Base-by-base conservation (phyloP, 768 basidiomycete species). In the Zangia roseola region DNA sequence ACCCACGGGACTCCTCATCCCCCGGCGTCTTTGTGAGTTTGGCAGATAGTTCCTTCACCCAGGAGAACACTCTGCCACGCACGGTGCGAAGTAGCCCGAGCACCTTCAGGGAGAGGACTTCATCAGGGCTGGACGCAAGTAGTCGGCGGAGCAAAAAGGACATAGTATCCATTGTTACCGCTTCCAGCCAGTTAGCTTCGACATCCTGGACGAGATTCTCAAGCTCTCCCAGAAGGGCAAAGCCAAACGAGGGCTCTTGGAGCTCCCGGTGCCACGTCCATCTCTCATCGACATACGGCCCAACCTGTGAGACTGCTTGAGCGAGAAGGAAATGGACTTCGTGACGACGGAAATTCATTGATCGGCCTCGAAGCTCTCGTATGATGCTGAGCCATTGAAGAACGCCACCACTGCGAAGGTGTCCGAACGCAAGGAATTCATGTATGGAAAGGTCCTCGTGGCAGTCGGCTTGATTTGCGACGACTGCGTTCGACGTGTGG, bases 351-450 rank as follows among this genome's bases (percentile, higher is more conserved):
- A 82, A 73, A 5, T 61, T 69, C 35, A 82, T 50, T 0, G 55
- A 51, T 21, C 67, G 61, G 1, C 61, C 64, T 5, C 64, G 66
- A 13, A 81, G 54, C 50, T 74, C 75, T 19, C 72, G 69, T 16
- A 69, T 46, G 20, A 81, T 72, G 45, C 81, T 81, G 28, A 73
- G 56, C 79, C 78, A 80, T 39, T 81, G 81, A 0, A 82, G 56
- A 2, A 43, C 55, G 0, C 63, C 50, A 1, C 81, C 78, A n/a
- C 72, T 68, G 5, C 80, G 74, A 35, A 81, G 52, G 40, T 66
- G 61, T 13, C 71, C 71, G 40, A 75, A 81, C 0, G 71, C 68
- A 12, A 72, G 58, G 19, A 65, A 73, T 44, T 81, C 77, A 10
- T 81, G 76, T 4, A 75, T 47, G 17, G 52, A 68, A 3, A 81